Conservation (phyloP, 140 eudicot species). For the Bidens hawaiensis region DNA sequence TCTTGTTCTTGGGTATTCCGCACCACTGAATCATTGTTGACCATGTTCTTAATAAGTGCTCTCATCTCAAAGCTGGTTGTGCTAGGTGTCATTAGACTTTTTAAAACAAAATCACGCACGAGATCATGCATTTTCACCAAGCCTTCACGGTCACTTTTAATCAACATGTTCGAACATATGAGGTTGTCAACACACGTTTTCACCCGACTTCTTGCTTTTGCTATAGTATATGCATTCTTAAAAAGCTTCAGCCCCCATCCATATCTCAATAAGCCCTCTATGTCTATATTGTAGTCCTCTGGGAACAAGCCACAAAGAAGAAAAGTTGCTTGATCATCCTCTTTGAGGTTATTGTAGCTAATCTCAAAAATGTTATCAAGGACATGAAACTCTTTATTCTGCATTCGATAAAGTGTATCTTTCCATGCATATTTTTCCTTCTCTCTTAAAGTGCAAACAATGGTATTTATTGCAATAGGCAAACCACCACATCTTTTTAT, state of each 20-base stretch:
- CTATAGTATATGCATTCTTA: neutral
- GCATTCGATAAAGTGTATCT: neutral
- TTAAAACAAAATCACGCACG: too few species aligned
- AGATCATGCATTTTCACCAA: too few species aligned
- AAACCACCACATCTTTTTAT: neutral
- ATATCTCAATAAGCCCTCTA: constrained; percentile 3
- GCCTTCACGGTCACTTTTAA: too few species aligned
- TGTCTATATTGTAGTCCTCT: constrained; percentile 7
- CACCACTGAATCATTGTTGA: too few species aligned
- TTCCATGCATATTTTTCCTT: neutral
- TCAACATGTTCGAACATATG: neutral
- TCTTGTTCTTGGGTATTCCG: too few species aligned
- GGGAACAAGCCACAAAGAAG: constrained; percentile 15
- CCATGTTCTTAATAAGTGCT: too few species aligned
- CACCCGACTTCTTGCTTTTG: constrained; percentile 7
- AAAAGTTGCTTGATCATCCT: neutral
- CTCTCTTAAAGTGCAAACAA: constrained; percentile 1
- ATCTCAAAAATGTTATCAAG: neutral
- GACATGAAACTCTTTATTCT: neutral
- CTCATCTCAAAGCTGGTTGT: too few species aligned
- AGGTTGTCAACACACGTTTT: neutral
- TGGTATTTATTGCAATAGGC: constrained; percentile 7
- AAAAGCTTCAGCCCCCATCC: constrained; percentile 11
- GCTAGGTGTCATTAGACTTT: too few species aligned
- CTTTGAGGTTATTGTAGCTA: neutral